These are phyloP conservation scores for Ustilago esculenta DNA, from an alignment of 1,284 basidiomycete species.

Conservation along the genomic window DNA sequence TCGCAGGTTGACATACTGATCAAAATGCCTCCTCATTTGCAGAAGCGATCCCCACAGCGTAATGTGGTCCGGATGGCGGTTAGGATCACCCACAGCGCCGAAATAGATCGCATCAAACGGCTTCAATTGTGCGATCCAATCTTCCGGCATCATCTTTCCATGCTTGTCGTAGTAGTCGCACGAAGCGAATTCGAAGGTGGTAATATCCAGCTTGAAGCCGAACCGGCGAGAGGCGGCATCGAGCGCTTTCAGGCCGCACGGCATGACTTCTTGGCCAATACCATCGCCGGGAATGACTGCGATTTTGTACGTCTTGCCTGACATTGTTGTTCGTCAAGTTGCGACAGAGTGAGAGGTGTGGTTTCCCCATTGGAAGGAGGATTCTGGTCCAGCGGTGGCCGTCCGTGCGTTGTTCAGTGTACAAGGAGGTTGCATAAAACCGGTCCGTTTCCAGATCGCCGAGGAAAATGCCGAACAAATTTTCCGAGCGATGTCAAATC, in stretches of 20 bases:
- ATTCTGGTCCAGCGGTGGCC: too few species aligned
- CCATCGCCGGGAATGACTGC: conserved; percentile 74
- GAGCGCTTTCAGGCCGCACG: conserved; percentile 26
- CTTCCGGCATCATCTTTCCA: conserved; percentile 68
- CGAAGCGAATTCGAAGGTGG: conserved; percentile 68
- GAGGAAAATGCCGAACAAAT: conserved; percentile 4
- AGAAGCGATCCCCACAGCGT: conserved; percentile 39
- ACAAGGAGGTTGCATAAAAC: conserved; percentile 3
- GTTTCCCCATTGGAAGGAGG: too few species aligned
- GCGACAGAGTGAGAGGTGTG: too few species aligned
- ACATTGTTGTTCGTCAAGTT: conserved; percentile 10
- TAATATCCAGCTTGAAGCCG: conserved; percentile 67
- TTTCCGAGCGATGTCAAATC: conserved; percentile 9
- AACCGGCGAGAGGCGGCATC: conserved; percentile 63
- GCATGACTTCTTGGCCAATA: conserved; percentile 70
- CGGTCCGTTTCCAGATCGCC: conserved; percentile 1
- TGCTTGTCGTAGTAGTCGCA: conserved; percentile 67
- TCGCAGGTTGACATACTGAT: conserved; percentile 73
- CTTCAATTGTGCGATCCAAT: conserved; percentile 66
- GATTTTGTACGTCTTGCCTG: conserved; percentile 68
- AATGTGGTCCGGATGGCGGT: conserved; percentile 31
- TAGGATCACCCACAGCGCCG: conserved; percentile 69
- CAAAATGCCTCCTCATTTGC: conserved; percentile 71
- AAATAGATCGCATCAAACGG: conserved; percentile 69
- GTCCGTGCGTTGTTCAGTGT: too few species aligned